A percentile compares a stretch with the other conserved stretches of the same genome.
phyloP scores from a whole-genome alignment of 2,329 filamentous ascomycete species.

The Kalmusia sp. region DNA sequence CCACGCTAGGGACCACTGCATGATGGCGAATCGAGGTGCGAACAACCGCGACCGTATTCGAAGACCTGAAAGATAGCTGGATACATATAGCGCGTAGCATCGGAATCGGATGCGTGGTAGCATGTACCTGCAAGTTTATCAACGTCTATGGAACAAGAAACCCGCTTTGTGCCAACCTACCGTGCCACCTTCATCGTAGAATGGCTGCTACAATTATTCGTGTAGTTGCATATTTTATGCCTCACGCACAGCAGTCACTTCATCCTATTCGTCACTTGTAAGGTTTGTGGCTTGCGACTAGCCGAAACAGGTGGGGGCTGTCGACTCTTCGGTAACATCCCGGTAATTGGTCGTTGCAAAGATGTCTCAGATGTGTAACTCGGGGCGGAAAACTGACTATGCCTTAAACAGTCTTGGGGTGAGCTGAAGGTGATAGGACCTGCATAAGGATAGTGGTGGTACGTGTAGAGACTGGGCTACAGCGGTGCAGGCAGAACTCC shows the following conservation, averaged over 20 bases:
- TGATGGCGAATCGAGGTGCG: not conserved
- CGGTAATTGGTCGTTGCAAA: conserved; percentile 8
- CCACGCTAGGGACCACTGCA: not conserved
- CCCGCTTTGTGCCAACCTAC: not conserved
- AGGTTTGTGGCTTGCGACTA: not conserved
- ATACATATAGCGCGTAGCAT: not conserved
- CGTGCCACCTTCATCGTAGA: not conserved
- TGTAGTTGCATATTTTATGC: conserved; percentile 1
- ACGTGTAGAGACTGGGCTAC: too few species aligned
- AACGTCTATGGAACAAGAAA: not conserved
- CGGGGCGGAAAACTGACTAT: not conserved
- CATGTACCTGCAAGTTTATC: not conserved
- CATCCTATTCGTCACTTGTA: not conserved
- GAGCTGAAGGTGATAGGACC: not conserved
- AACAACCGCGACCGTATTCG: not conserved
- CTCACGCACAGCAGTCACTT: not conserved
- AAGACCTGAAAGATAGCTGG: not conserved
- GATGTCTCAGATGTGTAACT: conserved; percentile 8
- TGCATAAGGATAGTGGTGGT: not conserved
- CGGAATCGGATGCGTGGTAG: not conserved
- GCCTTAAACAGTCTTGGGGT: not conserved
- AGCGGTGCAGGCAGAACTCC: too few species aligned
- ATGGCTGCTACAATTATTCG: conserved; percentile 2
- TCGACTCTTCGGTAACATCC: too few species aligned
- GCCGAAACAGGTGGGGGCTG: not conserved